Evolutionary conservation across 345 rosid species (phyloP).

Genomic region (Clarkia xantiana): DNA sequence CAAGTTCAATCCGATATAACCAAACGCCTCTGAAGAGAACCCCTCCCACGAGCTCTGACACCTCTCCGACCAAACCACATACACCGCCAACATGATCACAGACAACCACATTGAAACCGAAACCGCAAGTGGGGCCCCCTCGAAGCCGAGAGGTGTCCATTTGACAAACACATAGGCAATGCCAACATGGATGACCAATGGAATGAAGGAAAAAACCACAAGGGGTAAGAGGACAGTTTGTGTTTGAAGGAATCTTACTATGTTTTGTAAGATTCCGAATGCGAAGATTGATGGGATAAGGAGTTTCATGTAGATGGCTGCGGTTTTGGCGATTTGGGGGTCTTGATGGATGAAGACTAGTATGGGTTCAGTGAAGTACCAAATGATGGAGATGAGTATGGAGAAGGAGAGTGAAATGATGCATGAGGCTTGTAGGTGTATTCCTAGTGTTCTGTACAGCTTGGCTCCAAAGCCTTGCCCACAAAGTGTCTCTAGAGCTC

Average conservation of each 20-base stretch:
- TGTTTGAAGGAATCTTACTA: constrained; percentile 65
- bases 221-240: constrained; percentile 41
- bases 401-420: constrained; percentile 37
- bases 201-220: constrained; percentile 29
- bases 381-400: constrained; percentile 37
- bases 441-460: constrained; percentile 43
- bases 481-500: constrained; percentile 76
- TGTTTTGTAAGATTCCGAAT: constrained; percentile 47
- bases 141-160: constrained; percentile 31
- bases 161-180: constrained; percentile 28
- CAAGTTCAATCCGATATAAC: constrained; percentile 18
- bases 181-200: constrained; percentile 34
- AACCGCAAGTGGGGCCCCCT: constrained; percentile 59
- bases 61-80: constrained; percentile 27
- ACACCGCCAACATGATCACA: constrained; percentile 22
- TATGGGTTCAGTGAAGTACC: constrained; percentile 42
- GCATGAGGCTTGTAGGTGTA: constrained; percentile 66
- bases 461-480: constrained; percentile 83
- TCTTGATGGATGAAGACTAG: constrained; percentile 47
- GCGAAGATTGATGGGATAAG: constrained; percentile 61
- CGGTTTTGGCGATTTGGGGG: constrained; percentile 29
- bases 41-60: constrained; percentile 51
- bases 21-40: constrained; percentile 25
- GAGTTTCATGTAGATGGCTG: constrained; percentile 43
- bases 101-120: constrained; percentile 58